These are phyloP conservation scores for Trichothecium roseum DNA, from an alignment of 2,329 filamentous ascomycete species.

Conservation along the genomic window DNA sequence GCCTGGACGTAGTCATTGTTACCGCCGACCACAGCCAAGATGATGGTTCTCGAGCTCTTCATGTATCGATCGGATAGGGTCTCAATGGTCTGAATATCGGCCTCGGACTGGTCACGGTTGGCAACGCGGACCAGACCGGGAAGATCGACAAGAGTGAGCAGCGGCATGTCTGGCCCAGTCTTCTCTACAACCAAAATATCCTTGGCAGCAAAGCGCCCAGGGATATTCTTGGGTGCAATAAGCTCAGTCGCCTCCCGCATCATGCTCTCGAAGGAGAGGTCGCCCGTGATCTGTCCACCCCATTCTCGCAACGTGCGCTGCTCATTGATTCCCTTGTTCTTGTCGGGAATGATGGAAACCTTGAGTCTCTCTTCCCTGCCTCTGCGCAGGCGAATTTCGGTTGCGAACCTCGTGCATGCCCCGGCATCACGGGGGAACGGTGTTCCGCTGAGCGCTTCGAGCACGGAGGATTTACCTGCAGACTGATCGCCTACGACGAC, in stretches of 20 bases:
- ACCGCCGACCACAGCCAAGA: constrained; percentile 43
- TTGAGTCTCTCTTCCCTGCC: constrained; percentile 31
- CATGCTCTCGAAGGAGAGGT: constrained; percentile 36
- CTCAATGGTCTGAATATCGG: constrained; percentile 42
- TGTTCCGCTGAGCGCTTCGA: constrained; percentile 53
- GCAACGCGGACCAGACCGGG: constrained; percentile 46
- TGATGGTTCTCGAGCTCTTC: constrained; percentile 44
- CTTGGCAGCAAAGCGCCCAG: constrained; percentile 38
- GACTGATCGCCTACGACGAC: constrained; percentile 57
- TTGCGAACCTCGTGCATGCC: constrained; percentile 52
- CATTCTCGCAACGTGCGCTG: constrained; percentile 36
- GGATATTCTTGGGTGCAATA: constrained; percentile 38
- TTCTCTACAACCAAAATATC: constrained; percentile 50
- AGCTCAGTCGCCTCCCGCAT: constrained; percentile 40
- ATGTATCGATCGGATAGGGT: constrained; percentile 42
- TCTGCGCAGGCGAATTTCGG: constrained; percentile 45
- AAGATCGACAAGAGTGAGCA: constrained; percentile 52
- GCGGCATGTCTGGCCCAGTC: constrained; percentile 45
- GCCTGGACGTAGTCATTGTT: constrained; percentile 45
- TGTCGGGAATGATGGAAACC: constrained; percentile 46
- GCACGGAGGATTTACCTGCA: constrained; percentile 52
- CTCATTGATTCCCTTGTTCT: constrained; percentile 32
- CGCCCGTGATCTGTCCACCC: constrained; percentile 32
- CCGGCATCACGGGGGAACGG: constrained; percentile 49
- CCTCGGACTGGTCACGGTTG: constrained; percentile 40